phyloP scores from a whole-genome alignment of 768 basidiomycete genomes.

The Panaeolus papilionaceus region DNA sequence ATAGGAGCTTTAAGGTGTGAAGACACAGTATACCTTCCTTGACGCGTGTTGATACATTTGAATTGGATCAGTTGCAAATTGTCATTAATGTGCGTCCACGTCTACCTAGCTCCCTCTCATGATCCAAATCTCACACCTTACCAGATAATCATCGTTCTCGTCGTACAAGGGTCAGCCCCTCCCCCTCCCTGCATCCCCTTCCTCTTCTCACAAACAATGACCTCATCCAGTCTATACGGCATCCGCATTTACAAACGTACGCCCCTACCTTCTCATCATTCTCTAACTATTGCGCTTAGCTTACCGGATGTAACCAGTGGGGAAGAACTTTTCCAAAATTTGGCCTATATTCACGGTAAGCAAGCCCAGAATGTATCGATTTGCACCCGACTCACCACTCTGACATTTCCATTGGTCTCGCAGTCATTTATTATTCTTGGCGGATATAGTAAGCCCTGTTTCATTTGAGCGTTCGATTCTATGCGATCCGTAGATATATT shows the following conservation, averaged over 20 bases:
- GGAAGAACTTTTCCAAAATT: constrained; percentile 18
- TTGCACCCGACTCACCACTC: not conserved
- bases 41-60: not conserved
- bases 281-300: too few relatives aligned
- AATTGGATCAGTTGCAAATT: constrained; percentile 27
- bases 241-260: constrained; percentile 50
- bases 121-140: not conserved
- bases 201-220: not conserved
- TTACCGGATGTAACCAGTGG: constrained; percentile 19
- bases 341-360: constrained; percentile 27
- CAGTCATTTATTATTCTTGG: constrained; percentile 38
- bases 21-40: not conserved
- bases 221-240: constrained; percentile 42
- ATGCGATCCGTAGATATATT: too few relatives aligned
- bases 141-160: constrained; percentile 46
- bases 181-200: constrained; percentile 1
- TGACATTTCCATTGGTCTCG: not conserved
- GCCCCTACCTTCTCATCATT: constrained; percentile 24
- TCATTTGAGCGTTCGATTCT: too few relatives aligned
- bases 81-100: constrained; percentile 40
- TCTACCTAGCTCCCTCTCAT: not conserved
- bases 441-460: constrained; percentile 39
- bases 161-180: constrained; percentile 47
- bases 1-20: constrained; percentile 26
- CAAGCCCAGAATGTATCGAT: constrained; percentile 5